Evolutionary conservation across 192 early-diverging fungal genomes (phyloP), one percentile per base, ranked within the genome.

Genomic region (Backusella circina): DNA sequence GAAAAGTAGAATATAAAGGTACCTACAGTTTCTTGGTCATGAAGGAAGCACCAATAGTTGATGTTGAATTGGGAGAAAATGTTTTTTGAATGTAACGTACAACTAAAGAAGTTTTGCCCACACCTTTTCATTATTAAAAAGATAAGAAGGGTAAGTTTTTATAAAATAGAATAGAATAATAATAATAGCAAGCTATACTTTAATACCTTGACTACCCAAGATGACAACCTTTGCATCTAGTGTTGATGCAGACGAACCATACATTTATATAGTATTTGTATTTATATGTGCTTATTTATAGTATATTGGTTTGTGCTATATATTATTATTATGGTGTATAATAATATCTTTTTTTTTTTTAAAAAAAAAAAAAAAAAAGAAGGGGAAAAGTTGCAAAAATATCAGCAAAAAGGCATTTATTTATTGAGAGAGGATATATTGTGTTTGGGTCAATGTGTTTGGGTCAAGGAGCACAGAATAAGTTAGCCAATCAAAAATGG

Each of bases 71-170:
- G 69, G 89, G 88, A 13, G 92, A 87, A 76, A 93, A 93, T n/a
- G 92, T 91, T 67, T 90, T 90, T 73, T 88, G 85, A 38, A 93
- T 87, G 77, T 91, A 93, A 31, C 92, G 85, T 4, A 90, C 90
- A 9, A 93, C 92, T 31, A 93, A 85, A 57, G 92, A 93, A n/a
- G 92, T 93, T 75, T 93, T 93, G 65, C 92, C 92, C 72, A 93
- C 92, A 64, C 90, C 92, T 91, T 88, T 74, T 75, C n/a, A n/a
- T n/a, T n/a, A n/a, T n/a, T n/a, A n/a, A n/a, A n/a, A n/a, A n/a
- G n/a, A n/a, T n/a, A n/a, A n/a, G n/a, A n/a, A n/a, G n/a, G n/a
- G n/a, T n/a, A n/a, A n/a, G n/a, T n/a, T n/a, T n/a, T 28, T n/a
- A 41, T 31, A 36, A 10, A 67, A 37, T 32, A 33, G 5, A 41